These are phyloP conservation scores for Podila clonocystis DNA, from an alignment of 192 early-diverging fungal species.

Conservation along the genomic window DNA sequence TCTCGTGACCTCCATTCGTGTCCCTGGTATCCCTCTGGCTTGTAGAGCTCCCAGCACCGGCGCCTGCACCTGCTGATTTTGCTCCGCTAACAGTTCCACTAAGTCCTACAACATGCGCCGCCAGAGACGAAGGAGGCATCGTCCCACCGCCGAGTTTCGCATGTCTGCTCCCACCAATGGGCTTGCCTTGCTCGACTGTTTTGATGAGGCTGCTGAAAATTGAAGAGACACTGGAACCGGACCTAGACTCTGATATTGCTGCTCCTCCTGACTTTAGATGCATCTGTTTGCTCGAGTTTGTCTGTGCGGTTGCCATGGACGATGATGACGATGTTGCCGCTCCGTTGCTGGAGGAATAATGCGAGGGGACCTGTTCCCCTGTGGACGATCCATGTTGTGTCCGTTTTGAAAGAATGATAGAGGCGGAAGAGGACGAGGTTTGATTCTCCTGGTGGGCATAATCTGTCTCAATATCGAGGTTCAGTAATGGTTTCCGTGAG, in stretches of 20 bases:
- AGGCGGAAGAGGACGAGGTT: neutral
- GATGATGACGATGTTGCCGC: neutral
- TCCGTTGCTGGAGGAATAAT: neutral
- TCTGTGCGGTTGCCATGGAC: neutral
- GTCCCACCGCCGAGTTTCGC: slow-evolving; percentile 14
- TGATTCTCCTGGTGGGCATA: slow-evolving; percentile 13
- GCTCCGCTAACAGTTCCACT: slow-evolving; percentile 25
- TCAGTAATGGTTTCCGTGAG: slow-evolving; percentile 28
- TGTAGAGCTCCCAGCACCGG: too few relatives aligned
- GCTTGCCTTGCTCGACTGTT: slow-evolving; percentile 38
- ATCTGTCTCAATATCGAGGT: slow-evolving; percentile 30
- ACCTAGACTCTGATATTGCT: neutral
- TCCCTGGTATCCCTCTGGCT: neutral
- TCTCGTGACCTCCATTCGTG: neutral
- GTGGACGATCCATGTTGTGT: neutral
- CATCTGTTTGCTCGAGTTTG: neutral
- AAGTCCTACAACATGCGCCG: slow-evolving; percentile 34
- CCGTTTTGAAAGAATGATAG: neutral
- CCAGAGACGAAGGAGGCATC: slow-evolving; percentile 39
- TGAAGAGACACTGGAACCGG: neutral
- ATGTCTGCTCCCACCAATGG: slow-evolving; percentile 39
- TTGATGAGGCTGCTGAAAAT: slow-evolving; percentile 46
- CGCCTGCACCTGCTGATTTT: neutral
- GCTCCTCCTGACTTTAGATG: neutral
- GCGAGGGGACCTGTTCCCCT: too few relatives aligned